Evolutionary conservation across 2,329 filamentous ascomycete species (phyloP).

Genomic region (Xylaria sp.): DNA sequence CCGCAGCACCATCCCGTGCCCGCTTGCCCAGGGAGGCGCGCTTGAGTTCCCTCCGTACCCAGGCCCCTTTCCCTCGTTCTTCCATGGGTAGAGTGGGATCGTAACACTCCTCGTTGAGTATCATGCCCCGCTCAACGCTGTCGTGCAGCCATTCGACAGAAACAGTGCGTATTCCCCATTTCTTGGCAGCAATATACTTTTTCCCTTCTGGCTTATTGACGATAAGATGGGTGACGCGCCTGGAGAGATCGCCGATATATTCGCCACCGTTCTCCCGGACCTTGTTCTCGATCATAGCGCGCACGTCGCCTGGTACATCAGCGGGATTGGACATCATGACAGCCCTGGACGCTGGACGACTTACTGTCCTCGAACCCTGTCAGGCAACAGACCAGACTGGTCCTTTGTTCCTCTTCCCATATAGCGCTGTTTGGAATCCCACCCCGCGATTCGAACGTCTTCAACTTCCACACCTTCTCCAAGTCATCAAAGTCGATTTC

Average conservation of each 20-base stretch:
- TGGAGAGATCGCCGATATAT: conserved; percentile 87
- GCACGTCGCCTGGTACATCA: conserved; percentile 57
- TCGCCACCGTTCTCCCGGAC: conserved; percentile 74
- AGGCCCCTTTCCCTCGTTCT: conserved; percentile 77
- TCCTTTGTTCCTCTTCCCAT: conserved; percentile 38
- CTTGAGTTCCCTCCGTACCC: conserved; percentile 58
- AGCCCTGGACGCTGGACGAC: conserved; percentile 19
- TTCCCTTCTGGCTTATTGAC: conserved; percentile 77
- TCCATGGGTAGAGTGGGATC: conserved; percentile 71
- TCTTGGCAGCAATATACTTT: conserved; percentile 86
- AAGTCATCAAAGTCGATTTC: conserved; percentile 73
- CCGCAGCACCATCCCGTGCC: conserved; percentile 51
- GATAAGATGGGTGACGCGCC: conserved; percentile 83
- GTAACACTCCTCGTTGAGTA: conserved; percentile 83
- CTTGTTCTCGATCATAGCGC: conserved; percentile 69
- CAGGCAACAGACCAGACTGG: conserved; percentile 54
- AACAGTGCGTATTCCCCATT: conserved; percentile 81
- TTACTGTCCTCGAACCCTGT: conserved; percentile 59
- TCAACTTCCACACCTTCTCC: conserved; percentile 67
- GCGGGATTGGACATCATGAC: background rate
- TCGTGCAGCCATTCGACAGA: conserved; percentile 84
- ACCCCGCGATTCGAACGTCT: conserved; percentile 61
- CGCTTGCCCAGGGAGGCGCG: conserved; percentile 61
- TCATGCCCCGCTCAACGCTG: conserved; percentile 83
- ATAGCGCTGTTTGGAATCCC: conserved; percentile 38